These are phyloP conservation scores for Cystobasidium slooffiae DNA, from an alignment of 1,284 basidiomycete genomes.

Conservation along the genomic window DNA sequence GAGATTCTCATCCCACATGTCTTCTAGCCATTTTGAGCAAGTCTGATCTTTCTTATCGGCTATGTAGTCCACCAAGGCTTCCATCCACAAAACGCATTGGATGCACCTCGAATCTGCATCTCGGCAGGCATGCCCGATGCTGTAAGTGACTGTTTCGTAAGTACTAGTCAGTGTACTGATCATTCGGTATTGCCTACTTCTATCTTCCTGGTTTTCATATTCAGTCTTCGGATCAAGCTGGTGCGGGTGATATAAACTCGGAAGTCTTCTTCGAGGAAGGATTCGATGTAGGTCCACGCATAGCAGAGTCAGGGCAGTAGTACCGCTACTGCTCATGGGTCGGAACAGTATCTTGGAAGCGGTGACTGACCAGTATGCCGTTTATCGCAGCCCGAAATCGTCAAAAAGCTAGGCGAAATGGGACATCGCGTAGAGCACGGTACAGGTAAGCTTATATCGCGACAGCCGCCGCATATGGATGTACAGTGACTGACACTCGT, in stretches of 20 bases:
- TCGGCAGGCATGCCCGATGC: constrained; percentile 77
- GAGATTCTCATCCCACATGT: background rate
- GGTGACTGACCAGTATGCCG: too few relatives aligned
- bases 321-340: background rate
- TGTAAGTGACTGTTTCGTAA: constrained; percentile 49
- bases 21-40: background rate
- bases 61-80: constrained; percentile 82
- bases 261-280: constrained; percentile 88
- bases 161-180: constrained; percentile 31
- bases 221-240: constrained; percentile 58
- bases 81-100: constrained; percentile 79
- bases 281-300: constrained; percentile 64
- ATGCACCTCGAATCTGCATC: constrained; percentile 95
- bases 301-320: background rate
- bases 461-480: background rate
- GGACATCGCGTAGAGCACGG: constrained; percentile 78
- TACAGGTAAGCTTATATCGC: constrained; percentile 37
- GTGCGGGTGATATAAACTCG: constrained; percentile 72
- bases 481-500: background rate
- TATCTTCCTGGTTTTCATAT: constrained; percentile 39
- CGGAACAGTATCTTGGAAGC: too few relatives aligned
- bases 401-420: constrained; percentile 65
- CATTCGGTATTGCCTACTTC: background rate
- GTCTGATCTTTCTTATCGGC: background rate
- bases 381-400: constrained; percentile 46